Base-by-base conservation (phyloP, 495 filamentous ascomycete genomes). In the Penicillium maclennaniae region DNA sequence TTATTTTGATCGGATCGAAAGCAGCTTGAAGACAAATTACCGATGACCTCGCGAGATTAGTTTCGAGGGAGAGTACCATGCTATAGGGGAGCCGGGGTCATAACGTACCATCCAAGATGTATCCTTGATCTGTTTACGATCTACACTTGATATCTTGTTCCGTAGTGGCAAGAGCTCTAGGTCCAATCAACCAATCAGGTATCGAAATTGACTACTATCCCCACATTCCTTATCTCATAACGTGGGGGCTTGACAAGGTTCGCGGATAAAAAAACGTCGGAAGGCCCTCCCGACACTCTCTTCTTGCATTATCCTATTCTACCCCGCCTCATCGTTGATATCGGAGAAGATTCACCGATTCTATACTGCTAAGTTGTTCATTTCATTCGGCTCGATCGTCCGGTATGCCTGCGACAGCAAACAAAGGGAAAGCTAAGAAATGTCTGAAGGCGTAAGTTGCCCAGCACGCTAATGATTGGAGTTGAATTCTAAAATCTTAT, bases 381-480 rank as follows among this genome's bases (percentile, higher is more conserved):
- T 14, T 21, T 36, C 17, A 4, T 27, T 40, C 37, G 40, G 49
- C 16, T 0, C 19, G 19, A 7, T 8, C 46, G 53, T 37, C 50
- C 55, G 55, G 23, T 3, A 66, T 66, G 63, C 60, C 60, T 45
- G 16, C 34, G 10, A 45, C 54, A 43, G 4, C 47, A 9, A 56
- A 43, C 38, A 51, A 47, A 49, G 14, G 21, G 15, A 66, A 58
- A 28, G 9, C 47, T 0, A 66, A 66, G 43, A 66, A 66, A 37
- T 66, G 63, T 26, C 57, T 56, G 46, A 58, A 37, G 47, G 63
- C 63, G 63, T 63, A 26, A 59, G 63, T 65, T 20, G 31, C 27
- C 2, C 10, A 6, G 5, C 26, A 40, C 15, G 16, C 15, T 17
- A 6, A 17, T 21, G 17, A 23, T 42, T 3, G 34, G 27, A 49